Percentiles rank a stretch among this genome's conserved stretches.
phyloP scores from a whole-genome alignment of 2,329 filamentous ascomycete species.

The Pseudocercospora ulei region DNA sequence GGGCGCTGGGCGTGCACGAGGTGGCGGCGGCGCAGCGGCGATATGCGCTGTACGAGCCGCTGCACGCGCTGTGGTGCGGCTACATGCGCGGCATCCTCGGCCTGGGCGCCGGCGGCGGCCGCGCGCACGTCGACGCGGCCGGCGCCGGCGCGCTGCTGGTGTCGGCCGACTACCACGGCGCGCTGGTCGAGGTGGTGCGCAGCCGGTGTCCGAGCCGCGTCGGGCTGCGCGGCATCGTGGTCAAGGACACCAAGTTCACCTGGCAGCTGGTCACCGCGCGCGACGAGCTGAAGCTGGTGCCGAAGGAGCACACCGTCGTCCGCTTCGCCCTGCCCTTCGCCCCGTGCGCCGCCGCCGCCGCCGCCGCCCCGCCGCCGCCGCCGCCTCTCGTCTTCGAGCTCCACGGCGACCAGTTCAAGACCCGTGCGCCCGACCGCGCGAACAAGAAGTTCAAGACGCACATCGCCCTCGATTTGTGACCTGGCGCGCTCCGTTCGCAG shows the following conservation, averaged over 20 bases:
- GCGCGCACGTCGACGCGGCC: slow-evolving; percentile 46
- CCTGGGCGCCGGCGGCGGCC: slow-evolving; percentile 32
- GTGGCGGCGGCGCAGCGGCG: slow-evolving; percentile 59
- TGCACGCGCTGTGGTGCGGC: slow-evolving; percentile 69
- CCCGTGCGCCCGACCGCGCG: slow-evolving; percentile 70
- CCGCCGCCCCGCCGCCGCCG: slow-evolving; percentile 52
- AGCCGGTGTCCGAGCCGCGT: slow-evolving; percentile 74
- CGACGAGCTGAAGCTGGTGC: slow-evolving; percentile 64
- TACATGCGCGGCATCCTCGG: slow-evolving; percentile 79
- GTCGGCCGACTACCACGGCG: slow-evolving; percentile 85
- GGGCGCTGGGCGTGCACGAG: slow-evolving; percentile 61
- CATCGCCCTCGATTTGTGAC: slow-evolving; percentile 63
- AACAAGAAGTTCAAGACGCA: slow-evolving; percentile 88
- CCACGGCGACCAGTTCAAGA: slow-evolving; percentile 76
- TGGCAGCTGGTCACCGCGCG: slow-evolving; percentile 71
- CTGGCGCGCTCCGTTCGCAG: too few species aligned
- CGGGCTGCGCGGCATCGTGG: slow-evolving; percentile 73
- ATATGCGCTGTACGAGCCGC: slow-evolving; percentile 65
- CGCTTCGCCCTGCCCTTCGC: slow-evolving; percentile 57
- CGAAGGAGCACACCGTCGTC: slow-evolving; percentile 86
- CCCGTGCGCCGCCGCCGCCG: slow-evolving; percentile 60
- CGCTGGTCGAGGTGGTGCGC: slow-evolving; percentile 68
- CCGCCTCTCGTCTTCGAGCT: slow-evolving; percentile 67
- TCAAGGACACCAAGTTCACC: slow-evolving; percentile 76
- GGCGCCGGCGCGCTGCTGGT: slow-evolving; percentile 63